Conservation (phyloP, 1,284 basidiomycete species). For the Porphyrellus sp. region DNA sequence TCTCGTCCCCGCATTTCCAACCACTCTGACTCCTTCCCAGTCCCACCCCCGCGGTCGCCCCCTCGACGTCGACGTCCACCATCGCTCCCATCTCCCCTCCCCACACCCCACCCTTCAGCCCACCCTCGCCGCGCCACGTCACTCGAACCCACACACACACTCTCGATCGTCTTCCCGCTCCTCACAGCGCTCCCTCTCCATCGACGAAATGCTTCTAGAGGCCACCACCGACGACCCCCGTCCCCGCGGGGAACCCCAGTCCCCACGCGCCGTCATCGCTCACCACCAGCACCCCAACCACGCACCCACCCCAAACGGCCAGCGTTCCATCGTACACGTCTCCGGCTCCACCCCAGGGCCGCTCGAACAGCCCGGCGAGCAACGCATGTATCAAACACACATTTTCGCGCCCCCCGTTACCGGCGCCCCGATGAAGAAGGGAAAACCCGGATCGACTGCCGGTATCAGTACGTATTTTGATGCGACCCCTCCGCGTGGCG, state of each 20-base stretch:
- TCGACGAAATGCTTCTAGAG: slow-evolving; percentile 64
- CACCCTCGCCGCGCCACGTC: slow-evolving; percentile 13
- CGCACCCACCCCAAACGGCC: slow-evolving; percentile 12
- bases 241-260: slow-evolving; percentile 31
- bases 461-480: slow-evolving; percentile 21
- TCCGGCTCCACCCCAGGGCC: slow-evolving; percentile 28
- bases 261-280: slow-evolving; percentile 33
- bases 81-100: slow-evolving; percentile 22
- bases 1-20: neutral
- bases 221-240: slow-evolving; percentile 42
- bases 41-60: slow-evolving; percentile 16
- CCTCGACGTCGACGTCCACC: slow-evolving; percentile 25
- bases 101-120: slow-evolving; percentile 20
- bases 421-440: slow-evolving; percentile 63
- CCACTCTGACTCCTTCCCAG: slow-evolving; percentile 17
- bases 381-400: slow-evolving; percentile 57
- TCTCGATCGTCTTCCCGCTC: slow-evolving; percentile 36
- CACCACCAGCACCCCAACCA: slow-evolving; percentile 33
- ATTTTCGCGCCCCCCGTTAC: slow-evolving; percentile 67
- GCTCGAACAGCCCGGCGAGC: slow-evolving; percentile 38
- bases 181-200: slow-evolving; percentile 37
- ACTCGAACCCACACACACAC: slow-evolving; percentile 14
- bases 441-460: slow-evolving; percentile 39
- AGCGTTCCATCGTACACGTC: slow-evolving; percentile 25
- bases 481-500: slow-evolving; percentile 9